Conservation (phyloP, 1,284 basidiomycete species). For the Hypsizygus ulmarius region DNA sequence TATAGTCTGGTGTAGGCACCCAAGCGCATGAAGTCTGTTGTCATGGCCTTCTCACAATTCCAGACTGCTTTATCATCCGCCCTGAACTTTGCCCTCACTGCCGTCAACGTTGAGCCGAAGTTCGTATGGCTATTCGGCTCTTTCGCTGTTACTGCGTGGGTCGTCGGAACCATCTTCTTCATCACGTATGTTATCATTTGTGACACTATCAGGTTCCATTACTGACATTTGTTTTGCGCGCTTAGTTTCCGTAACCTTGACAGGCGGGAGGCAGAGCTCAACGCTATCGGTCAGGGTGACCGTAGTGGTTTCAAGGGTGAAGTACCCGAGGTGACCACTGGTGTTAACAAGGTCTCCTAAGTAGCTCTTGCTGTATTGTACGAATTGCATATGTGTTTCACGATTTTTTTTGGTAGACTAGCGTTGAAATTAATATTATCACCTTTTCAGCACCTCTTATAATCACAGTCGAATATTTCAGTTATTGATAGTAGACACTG, state of each 20-base stretch:
- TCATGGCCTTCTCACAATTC: constrained; percentile 55
- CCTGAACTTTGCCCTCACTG: constrained; percentile 42
- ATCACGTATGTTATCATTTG: constrained; percentile 26
- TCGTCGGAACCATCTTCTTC: constrained; percentile 47
- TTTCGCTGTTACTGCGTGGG: constrained; percentile 47
- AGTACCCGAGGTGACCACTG: constrained; percentile 11
- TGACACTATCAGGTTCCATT: constrained; percentile 14
- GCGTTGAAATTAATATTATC: neutral
- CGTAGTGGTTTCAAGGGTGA: constrained; percentile 37
- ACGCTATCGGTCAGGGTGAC: constrained; percentile 40
- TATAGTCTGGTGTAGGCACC: constrained; percentile 31
- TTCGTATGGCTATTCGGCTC: constrained; percentile 46
- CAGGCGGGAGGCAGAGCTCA: constrained; percentile 42
- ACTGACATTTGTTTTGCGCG: constrained; percentile 25
- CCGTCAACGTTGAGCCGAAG: constrained; percentile 40
- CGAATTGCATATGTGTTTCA: too few species aligned
- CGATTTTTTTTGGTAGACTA: neutral
- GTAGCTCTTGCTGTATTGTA: constrained; percentile 3
- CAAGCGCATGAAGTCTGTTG: constrained; percentile 54
- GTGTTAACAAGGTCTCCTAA: constrained; percentile 14
- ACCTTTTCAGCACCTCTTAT: neutral
- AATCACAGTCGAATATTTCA: too few species aligned
- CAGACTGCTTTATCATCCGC: constrained; percentile 49
- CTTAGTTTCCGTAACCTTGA: constrained; percentile 50
- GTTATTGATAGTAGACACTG: too few species aligned